A percentile compares a stretch with the other conserved stretches of the same genome.
Evolutionary conservation across 1,284 basidiomycete species (phyloP).

Genomic region (Coniferiporia sulphurascens): DNA sequence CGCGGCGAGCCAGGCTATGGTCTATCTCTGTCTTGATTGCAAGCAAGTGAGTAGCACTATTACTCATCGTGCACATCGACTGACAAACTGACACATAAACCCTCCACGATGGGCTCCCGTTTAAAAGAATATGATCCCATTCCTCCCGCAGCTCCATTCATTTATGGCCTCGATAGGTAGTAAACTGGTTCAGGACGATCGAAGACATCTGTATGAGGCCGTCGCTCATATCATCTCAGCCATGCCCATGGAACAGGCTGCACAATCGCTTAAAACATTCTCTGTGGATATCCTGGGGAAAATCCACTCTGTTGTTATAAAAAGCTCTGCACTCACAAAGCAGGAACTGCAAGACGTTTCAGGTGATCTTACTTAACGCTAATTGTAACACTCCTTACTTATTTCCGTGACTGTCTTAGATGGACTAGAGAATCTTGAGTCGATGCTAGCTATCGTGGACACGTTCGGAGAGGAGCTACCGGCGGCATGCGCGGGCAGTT

Average conservation of each 20-base stretch:
- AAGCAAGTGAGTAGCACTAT: conserved; percentile 51
- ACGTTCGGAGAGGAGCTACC: conserved; percentile 82
- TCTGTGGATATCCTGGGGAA: conserved; percentile 68
- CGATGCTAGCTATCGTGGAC: conserved; percentile 77
- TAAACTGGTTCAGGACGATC: conserved; percentile 83
- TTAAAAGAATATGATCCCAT: conserved; percentile 80
- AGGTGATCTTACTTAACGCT: conserved; percentile 43
- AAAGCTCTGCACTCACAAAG: conserved; percentile 48
- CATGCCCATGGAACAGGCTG: conserved; percentile 84
- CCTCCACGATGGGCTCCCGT: conserved; percentile 15
- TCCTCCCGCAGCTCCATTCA: conserved; percentile 85
- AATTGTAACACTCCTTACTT: neutral
- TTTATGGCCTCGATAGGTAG: conserved; percentile 79
- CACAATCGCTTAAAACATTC: conserved; percentile 81
- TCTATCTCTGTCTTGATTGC: conserved; percentile 97
- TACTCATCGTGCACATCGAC: neutral
- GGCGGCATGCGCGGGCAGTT: conserved; percentile 72
- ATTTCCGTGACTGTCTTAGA: conserved; percentile 40
- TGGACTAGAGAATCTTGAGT: conserved; percentile 84
- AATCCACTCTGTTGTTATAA: conserved; percentile 57
- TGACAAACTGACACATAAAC: neutral
- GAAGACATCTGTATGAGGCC: conserved; percentile 89
- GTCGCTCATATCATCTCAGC: conserved; percentile 93
- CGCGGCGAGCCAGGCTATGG: conserved; percentile 94
- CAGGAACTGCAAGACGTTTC: conserved; percentile 59